Evolutionary conservation across 371 early-diverging fungal genomes (phyloP).

Genomic region (Syncephalis plumigaleata): DNA sequence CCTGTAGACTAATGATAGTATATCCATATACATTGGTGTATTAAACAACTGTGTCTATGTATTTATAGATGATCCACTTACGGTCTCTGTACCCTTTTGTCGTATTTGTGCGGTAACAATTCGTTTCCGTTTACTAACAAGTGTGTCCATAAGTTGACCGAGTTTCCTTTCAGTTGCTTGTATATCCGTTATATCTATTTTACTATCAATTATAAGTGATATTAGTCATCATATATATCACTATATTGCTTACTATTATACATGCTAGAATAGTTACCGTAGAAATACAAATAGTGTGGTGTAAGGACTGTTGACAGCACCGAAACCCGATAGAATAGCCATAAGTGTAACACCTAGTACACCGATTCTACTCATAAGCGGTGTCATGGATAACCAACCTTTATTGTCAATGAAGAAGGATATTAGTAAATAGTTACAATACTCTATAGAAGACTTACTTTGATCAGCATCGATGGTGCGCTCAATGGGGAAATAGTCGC

Average conservation of each 20-base stretch:
- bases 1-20: constrained; percentile 12
- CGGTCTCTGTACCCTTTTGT: constrained; percentile 11
- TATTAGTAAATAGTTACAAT: no score
- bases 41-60: no score
- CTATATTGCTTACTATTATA: neutral
- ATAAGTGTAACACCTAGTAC: constrained; percentile 81
- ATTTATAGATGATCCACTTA: constrained; percentile 7
- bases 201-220: constrained; percentile 9
- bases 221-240: no score
- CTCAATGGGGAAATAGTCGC: constrained; percentile 27
- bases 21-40: neutral
- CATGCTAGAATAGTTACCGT: constrained; percentile 13
- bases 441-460: neutral
- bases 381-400: neutral
- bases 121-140: constrained; percentile 36
- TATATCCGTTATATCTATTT: constrained; percentile 30
- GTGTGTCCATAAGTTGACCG: constrained; percentile 32
- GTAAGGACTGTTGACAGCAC: constrained; percentile 82
- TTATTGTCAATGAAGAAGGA: neutral
- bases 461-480: constrained; percentile 1
- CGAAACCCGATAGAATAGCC: constrained; percentile 86
- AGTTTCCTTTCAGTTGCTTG: constrained; percentile 34
- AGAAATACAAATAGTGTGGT: constrained; percentile 44
- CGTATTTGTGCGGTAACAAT: constrained; percentile 18
- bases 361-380: constrained; percentile 47